phyloP scores from a whole-genome alignment of 139 green algal genomes.

The Nannochloris sp. region DNA sequence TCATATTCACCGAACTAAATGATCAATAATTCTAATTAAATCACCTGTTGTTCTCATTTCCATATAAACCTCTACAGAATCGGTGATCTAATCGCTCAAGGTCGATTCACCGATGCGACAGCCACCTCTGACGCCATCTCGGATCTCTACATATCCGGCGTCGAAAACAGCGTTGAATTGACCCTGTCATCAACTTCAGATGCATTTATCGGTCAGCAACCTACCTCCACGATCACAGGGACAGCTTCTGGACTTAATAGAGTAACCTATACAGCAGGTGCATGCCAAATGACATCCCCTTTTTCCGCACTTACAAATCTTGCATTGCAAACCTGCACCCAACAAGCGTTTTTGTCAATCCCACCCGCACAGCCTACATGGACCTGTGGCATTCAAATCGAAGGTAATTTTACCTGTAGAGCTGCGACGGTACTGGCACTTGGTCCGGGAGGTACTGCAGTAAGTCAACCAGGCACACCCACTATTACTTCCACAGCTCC shows the following conservation, averaged over 20 bases:
- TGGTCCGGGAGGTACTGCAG: not conserved
- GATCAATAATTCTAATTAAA: no score
- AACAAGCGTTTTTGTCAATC: not conserved
- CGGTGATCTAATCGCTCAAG: no score
- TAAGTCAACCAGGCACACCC: no score
- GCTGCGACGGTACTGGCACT: not conserved
- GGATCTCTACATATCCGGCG: not conserved
- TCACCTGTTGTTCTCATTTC: no score
- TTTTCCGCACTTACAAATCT: not conserved
- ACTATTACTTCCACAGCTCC: no score
- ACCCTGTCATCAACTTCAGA: slow-evolving; percentile 1
- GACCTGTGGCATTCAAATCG: slow-evolving; percentile 18
- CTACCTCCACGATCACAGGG: not conserved
- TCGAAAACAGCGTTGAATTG: not conserved
- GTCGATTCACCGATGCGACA: not conserved
- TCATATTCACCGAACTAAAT: not conserved
- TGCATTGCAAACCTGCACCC: not conserved
- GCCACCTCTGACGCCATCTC: not conserved
- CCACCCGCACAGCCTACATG: slow-evolving; percentile 1
- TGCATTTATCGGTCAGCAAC: not conserved
- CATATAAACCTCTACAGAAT: no score
- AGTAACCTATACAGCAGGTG: slow-evolving; percentile 14
- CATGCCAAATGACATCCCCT: slow-evolving; percentile 6
- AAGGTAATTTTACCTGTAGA: slow-evolving; percentile 16
- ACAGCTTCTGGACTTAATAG: not conserved